Evolutionary conservation across 805 yeast species (phyloP), one percentile per base, ranked within the genome.

Genomic region (Kodamaea laetipori): DNA sequence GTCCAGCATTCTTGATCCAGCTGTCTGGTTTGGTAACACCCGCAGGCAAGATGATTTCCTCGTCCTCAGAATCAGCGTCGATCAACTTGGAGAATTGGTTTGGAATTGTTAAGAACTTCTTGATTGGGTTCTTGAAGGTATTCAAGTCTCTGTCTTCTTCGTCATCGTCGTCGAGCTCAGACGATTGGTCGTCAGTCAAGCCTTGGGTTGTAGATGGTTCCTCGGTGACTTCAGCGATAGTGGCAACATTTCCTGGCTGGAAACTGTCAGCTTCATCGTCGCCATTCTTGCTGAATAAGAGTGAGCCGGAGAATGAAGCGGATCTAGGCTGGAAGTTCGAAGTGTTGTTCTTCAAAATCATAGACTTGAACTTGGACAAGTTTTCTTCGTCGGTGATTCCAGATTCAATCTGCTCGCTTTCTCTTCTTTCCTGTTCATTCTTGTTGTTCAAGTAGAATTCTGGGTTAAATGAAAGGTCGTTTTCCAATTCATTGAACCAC

Each of bases 401-500:
- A 8, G 33, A 13, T 15, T 42, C 43, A 12, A 42, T 32, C 15
- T 21, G 38, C 9, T 39, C 43, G n/a, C 44, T 13, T 13, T 46
- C 47, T 16, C 35, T 44, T 13, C 39, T 40, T 9, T 37, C 45
- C 18, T 50, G 40, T 6, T 48, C 48, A 15, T 37, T 36, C 36
- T 38, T 46, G 38, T 45, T 41, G 13, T 38, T 43, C 37, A 47
- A 43, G 40, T 44, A 47, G 15, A 45, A 35, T n/a, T 46, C 49
- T 15, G 51, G 49, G 34, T 46, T 49, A 40, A 48, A 50, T 9
- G 51, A 43, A 46, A 60, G 40, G 42, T 60, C 64, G 16, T 52
- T 47, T 42, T 88, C 97, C 55, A 94, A 71, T 48, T 92, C 97
- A 46, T 95, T 87, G 52, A 89, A 75, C 99, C 99, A 92, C 63